Percentiles rank a stretch among this genome's conserved stretches.
These are phyloP conservation scores for Wickerhamiella domercqiae DNA, from an alignment of 805 yeast species.

Conservation along the genomic window DNA sequence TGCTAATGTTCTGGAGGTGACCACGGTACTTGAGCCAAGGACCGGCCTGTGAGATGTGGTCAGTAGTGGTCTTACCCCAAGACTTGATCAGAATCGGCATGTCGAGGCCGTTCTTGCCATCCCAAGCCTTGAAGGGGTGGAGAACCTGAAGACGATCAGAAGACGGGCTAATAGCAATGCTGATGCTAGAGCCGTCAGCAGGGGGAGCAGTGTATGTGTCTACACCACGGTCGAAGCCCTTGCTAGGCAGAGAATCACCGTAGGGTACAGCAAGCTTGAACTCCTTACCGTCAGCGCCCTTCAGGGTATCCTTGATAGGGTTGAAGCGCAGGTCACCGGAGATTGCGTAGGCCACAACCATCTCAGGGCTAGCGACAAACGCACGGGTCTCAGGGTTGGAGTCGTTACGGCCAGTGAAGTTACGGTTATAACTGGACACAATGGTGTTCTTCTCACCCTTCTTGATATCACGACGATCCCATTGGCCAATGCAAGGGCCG, in stretches of 20 bases:
- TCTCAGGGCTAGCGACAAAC: conserved; percentile 92
- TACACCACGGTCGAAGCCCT: conserved; percentile 86
- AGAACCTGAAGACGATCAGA: conserved; percentile 93
- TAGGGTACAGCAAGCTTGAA: conserved; percentile 76
- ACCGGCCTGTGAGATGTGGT: conserved; percentile 99
- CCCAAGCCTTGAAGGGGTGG: conserved; percentile 91
- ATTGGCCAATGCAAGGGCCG: conserved; percentile 99
- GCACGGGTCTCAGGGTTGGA: conserved; percentile 97
- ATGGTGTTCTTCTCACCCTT: conserved; percentile 94
- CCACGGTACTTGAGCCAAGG: conserved; percentile 99
- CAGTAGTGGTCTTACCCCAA: conserved; percentile 96
- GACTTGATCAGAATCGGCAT: conserved; percentile 94
- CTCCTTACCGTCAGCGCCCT: conserved; percentile 77
- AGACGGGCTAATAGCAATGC: conserved; percentile 67
- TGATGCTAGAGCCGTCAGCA: conserved; percentile 56
- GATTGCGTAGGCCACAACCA: conserved; percentile 88
- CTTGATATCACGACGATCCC: conserved; percentile 90
- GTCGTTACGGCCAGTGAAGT: conserved; percentile 94
- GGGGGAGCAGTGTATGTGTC: conserved; percentile 98
- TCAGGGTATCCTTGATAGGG: conserved; percentile 82
- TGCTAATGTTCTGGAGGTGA: conserved; percentile 95
- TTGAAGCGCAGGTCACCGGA: conserved; percentile 94
- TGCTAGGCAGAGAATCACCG: conserved; percentile 80
- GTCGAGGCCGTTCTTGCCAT: conserved; percentile 80
- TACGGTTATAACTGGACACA: conserved; percentile 94